Percentiles rank a stretch among this genome's conserved stretches.
Evolutionary conservation across 176 grass and related monocot species (phyloP).

Genomic region (Leersia perrieri): DNA sequence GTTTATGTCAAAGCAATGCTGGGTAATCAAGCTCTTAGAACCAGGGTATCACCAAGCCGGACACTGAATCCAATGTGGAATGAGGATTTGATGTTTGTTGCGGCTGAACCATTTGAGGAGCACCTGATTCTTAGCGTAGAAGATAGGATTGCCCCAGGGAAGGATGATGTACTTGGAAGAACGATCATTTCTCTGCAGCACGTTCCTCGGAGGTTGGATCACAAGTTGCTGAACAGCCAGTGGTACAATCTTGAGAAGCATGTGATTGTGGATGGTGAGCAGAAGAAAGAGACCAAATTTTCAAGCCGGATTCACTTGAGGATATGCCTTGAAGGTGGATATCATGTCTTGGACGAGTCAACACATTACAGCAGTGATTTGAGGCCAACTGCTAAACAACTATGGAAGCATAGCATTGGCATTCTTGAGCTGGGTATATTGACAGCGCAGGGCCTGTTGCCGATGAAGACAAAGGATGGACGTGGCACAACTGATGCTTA

Average conservation of each 20-base stretch:
- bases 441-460: background rate
- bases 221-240: slow-evolving; percentile 27
- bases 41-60: slow-evolving; percentile 28
- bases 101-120: slow-evolving; percentile 54
- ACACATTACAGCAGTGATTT: slow-evolving; percentile 64
- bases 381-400: slow-evolving; percentile 48
- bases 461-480: background rate
- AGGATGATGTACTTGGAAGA: slow-evolving; percentile 51
- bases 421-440: background rate
- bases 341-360: slow-evolving; percentile 69
- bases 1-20: slow-evolving; percentile 55
- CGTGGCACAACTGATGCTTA: background rate
- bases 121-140: slow-evolving; percentile 48
- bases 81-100: slow-evolving; percentile 58
- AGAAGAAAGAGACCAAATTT: slow-evolving; percentile 52
- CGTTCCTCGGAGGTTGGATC: slow-evolving; percentile 44
- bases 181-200: slow-evolving; percentile 38
- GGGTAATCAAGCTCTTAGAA: slow-evolving; percentile 48
- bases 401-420: background rate
- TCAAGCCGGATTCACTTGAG: slow-evolving; percentile 54
- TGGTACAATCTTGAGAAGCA: slow-evolving; percentile 54
- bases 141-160: slow-evolving; percentile 45
- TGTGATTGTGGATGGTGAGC: slow-evolving; percentile 32
- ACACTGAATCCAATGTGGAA: slow-evolving; percentile 59
- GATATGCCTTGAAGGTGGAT: slow-evolving; percentile 61